Base-by-base conservation (phyloP, 192 early-diverging fungal species). In the Entomortierella beljakovae region DNA sequence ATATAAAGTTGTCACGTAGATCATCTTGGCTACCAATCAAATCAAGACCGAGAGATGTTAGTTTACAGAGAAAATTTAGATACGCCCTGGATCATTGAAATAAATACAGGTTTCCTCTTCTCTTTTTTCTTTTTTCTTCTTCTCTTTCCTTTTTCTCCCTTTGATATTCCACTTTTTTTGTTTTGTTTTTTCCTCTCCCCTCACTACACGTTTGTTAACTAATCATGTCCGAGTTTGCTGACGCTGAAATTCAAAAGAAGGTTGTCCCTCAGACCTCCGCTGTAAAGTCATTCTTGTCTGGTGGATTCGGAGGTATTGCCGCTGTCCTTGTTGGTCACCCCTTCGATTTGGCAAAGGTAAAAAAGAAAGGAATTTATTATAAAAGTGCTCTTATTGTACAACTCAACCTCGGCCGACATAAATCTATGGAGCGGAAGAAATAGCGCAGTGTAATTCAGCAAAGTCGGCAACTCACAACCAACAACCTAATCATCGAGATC, bases 231-330 rank as follows among this genome's bases (percentile, higher is more conserved):
- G 75, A 79, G 26, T 57, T 66, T 40, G 56, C 56, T 29, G 57
- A 65, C 20, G 16, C 33, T 20, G 58, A 65, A 50, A 11, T 55
- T 26, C 29, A 29, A 57, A 48, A 69, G 53, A 55, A 59, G 62
- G 60, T 79, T 50, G 75, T 52, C 35, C 75, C 75, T 57, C 54
- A 79, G 33, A 81, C 84, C 49, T 86, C 85, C 11, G 81, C 82
- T 52, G 68, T 91, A 82, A 94, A 98, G 88, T 97, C 96, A 42
- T 94, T 97, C 80, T 81, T 99, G 64, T 92, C 94, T 25, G 96
- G 96, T 59, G 98, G 95, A 29, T 94, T 93, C 80, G 96, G 95
- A 75, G 96, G 64, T 67, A 60, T 68, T 23, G 33, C 57, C 62
- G 13, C 61, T 35, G 75, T 80, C 51, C 63, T 80, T 25, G 72